Evolutionary conservation across 2,329 filamentous ascomycete genomes (phyloP), one percentile per base, ranked within the genome.

Genomic region (Aspergillus brunneoviolaceus): DNA sequence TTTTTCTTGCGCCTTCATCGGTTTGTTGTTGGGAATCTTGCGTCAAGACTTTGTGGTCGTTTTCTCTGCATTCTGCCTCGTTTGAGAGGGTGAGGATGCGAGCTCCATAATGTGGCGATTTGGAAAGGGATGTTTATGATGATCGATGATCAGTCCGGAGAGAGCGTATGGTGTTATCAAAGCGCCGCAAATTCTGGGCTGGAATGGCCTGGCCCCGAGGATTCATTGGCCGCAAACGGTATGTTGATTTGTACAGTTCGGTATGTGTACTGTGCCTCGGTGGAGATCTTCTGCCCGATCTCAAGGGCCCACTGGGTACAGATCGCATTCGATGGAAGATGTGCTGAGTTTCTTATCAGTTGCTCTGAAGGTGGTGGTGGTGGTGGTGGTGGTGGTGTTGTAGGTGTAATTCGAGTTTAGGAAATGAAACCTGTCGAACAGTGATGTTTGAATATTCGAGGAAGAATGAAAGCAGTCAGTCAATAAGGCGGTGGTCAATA

Each of bases 161-260:
- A 12, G 29, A 23, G 5, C 4, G 50, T 19, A 31, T 33, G 29
- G 31, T 29, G 53, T 50, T 55, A 49, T 35, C 53, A 55, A 47
- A 19, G 42, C 42, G 45, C 53, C 16, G 42, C 53, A 55, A 45
- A 19, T 6, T 42, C 47, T 47, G 29, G 27, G 23, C 53, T 52
- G 45, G 33, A 52, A 59, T 55, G 31, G 50, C n/a, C 39, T 48
- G 39, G 57, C 51, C 42, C 54, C 42, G 48, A 54, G 50, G 57
- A 23, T 29, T 56, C 35, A 42, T 60, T 62, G 57, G 54, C 57
- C 49, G 57, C 60, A 62, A 59, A 62, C 57, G 33, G 42, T 48
- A 49, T 45, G 58, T 51, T 48, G 48, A 50, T 49, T 55, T 29
- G 29, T 45, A 16, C 39, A n/a, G n/a, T 16, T n/a, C 27, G 39